A percentile compares a stretch with the other conserved stretches of the same genome.
Conservation (phyloP, 2,329 filamentous ascomycete species). For the Amauroascus niger region DNA sequence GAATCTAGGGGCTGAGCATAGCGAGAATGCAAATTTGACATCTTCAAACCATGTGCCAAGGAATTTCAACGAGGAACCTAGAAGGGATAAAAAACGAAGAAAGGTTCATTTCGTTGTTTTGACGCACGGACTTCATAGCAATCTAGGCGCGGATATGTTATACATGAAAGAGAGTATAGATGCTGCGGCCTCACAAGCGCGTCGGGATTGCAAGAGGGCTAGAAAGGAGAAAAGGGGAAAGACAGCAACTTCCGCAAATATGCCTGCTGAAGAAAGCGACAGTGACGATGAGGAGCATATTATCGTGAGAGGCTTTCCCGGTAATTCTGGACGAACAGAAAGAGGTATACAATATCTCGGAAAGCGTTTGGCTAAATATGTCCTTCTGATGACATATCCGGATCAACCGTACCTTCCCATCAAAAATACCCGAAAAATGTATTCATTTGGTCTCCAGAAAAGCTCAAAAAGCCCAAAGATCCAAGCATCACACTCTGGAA, state of each 20-base stretch:
- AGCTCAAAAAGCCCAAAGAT: slow-evolving; percentile 36
- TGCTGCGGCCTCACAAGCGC: slow-evolving; percentile 63
- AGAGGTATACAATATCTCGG: slow-evolving; percentile 94
- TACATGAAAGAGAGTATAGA: slow-evolving; percentile 97
- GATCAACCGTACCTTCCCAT: slow-evolving; percentile 78
- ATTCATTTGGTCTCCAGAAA: slow-evolving; percentile 26
- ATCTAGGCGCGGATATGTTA: slow-evolving; percentile 90
- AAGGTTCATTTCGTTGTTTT: slow-evolving; percentile 84
- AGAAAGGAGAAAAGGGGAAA: slow-evolving; percentile 30
- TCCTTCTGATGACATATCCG: slow-evolving; percentile 82
- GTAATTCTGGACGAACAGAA: slow-evolving; percentile 85
- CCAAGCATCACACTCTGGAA: slow-evolving; percentile 33
- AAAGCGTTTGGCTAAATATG: slow-evolving; percentile 83
- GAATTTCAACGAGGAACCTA: neutral
- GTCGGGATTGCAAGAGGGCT: slow-evolving; percentile 56
- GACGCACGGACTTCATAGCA: slow-evolving; percentile 92
- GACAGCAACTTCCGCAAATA: neutral
- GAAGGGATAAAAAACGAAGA: slow-evolving; percentile 46
- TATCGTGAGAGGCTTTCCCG: slow-evolving; percentile 79
- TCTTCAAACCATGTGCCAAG: neutral
- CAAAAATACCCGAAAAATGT: slow-evolving; percentile 41
- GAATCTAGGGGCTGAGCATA: slow-evolving; percentile 25
- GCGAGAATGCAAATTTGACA: slow-evolving; percentile 13
- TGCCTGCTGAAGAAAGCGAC: slow-evolving; percentile 14
- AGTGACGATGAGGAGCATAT: slow-evolving; percentile 53